Evolutionary conservation across 2,329 filamentous ascomycete genomes (phyloP).

Genomic region (Exophiala phaeomuriformis): DNA sequence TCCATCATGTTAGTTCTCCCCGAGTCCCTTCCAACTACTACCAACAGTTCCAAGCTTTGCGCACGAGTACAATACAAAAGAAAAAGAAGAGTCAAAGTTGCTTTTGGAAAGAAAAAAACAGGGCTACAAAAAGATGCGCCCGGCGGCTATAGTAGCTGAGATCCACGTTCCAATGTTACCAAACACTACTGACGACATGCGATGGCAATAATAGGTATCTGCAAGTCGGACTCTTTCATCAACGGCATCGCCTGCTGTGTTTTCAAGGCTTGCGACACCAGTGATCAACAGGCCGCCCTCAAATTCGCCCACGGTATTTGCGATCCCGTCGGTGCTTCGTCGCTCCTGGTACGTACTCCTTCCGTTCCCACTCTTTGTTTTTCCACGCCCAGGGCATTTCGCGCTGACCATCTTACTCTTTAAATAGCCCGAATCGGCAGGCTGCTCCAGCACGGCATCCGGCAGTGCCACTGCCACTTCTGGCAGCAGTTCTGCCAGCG

Average conservation of each 20-base stretch:
- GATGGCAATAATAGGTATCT: conserved; percentile 35
- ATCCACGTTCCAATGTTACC: not conserved
- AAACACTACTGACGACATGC: not conserved
- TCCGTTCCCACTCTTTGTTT: not conserved
- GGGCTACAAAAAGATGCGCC: not conserved
- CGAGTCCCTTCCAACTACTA: not conserved
- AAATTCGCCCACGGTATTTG: conserved; percentile 32
- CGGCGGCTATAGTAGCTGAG: not conserved
- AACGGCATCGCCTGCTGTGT: conserved; percentile 46
- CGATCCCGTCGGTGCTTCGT: conserved; percentile 33
- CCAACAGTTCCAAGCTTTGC: too few relatives aligned
- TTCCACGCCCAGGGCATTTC: conserved; percentile 4
- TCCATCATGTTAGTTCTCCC: conserved; percentile 34
- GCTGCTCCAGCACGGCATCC: conserved; percentile 4
- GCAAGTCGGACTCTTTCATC: conserved; percentile 41
- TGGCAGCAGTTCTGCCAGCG: conserved; percentile 17
- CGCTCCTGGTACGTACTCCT: conserved; percentile 26
- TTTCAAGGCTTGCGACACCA: conserved; percentile 35
- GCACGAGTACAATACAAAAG: not conserved
- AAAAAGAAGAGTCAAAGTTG: not conserved
- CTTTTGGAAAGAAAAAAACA: not conserved
- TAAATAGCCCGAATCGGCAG: conserved; percentile 13
- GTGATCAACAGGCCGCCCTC: conserved; percentile 37
- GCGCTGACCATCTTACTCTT: not conserved
- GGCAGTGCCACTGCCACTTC: not conserved